A percentile compares a stretch with the other conserved stretches of the same genome.
These are phyloP conservation scores for Populus deltoides DNA, from an alignment of 345 rosid genomes.

Conservation along the genomic window DNA sequence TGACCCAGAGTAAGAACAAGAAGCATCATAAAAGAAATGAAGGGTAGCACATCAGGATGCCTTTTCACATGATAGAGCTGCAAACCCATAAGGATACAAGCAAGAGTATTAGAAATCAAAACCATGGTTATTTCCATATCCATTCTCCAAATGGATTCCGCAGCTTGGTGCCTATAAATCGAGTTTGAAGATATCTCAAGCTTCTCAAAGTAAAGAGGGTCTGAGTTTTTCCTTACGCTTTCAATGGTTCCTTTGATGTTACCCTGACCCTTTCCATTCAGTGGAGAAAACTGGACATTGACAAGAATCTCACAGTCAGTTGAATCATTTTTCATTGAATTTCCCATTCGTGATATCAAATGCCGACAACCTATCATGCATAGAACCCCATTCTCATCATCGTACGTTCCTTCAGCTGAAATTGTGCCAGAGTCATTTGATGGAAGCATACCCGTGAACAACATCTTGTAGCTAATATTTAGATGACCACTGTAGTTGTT, in stretches of 20 bases:
- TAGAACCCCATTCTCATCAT: slow-evolving; percentile 54
- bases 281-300: slow-evolving; percentile 50
- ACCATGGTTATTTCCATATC: slow-evolving; percentile 82
- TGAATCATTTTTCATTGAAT: slow-evolving; percentile 24
- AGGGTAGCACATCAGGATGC: slow-evolving; percentile 66
- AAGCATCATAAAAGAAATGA: slow-evolving; percentile 65
- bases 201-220: slow-evolving; percentile 57
- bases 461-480: slow-evolving; percentile 66
- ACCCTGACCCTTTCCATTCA: slow-evolving; percentile 45
- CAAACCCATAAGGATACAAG: slow-evolving; percentile 63
- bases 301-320: slow-evolving; percentile 62
- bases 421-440: slow-evolving; percentile 40
- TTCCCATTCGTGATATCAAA: slow-evolving; percentile 19
- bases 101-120: slow-evolving; percentile 63
- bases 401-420: slow-evolving; percentile 75
- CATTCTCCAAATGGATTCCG: slow-evolving; percentile 81
- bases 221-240: slow-evolving; percentile 57
- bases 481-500: slow-evolving; percentile 34
- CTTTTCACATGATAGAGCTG: slow-evolving; percentile 75
- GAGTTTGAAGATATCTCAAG: slow-evolving; percentile 60
- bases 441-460: slow-evolving; percentile 20
- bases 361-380: slow-evolving; percentile 85
- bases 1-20: slow-evolving; percentile 62
- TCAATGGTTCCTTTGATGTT: slow-evolving; percentile 62
- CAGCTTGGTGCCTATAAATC: slow-evolving; percentile 53